Evolutionary conservation across 352 stramenopile species (phyloP).

Genomic region (Elongisporangium prolatum): DNA sequence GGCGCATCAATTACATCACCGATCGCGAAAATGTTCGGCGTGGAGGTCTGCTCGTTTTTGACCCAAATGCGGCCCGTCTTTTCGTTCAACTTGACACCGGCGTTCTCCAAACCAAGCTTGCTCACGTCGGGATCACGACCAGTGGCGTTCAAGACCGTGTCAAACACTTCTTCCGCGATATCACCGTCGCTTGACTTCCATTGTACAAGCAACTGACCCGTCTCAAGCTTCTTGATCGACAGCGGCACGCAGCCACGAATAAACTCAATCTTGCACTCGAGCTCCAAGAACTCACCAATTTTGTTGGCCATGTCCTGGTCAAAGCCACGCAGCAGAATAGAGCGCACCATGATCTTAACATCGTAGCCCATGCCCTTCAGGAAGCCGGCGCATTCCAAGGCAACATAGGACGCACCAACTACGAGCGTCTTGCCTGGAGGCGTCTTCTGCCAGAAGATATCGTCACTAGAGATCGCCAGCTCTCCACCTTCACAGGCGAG

Average conservation of each 20-base stretch:
- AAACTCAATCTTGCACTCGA: slow-evolving; percentile 90
- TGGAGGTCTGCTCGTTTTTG: slow-evolving; percentile 91
- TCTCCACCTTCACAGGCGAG: slow-evolving; percentile 90
- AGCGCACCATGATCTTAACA: slow-evolving; percentile 96
- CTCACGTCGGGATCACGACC: slow-evolving; percentile 91
- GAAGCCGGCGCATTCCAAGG: slow-evolving; percentile 97
- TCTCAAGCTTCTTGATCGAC: slow-evolving; percentile 90
- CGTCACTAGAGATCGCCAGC: slow-evolving; percentile 90
- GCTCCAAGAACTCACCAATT: slow-evolving; percentile 93
- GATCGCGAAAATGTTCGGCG: slow-evolving; percentile 96
- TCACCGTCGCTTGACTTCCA: slow-evolving; percentile 58
- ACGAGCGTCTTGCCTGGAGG: slow-evolving; percentile 95
- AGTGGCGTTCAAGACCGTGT: slow-evolving; percentile 95
- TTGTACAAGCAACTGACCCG: slow-evolving; percentile 76
- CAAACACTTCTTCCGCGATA: slow-evolving; percentile 86
- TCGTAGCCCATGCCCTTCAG: slow-evolving; percentile 94
- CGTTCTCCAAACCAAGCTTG: slow-evolving; percentile 86
- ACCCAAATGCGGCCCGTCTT: slow-evolving; percentile 91
- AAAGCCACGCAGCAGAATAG: slow-evolving; percentile 96
- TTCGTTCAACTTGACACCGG: slow-evolving; percentile 84
- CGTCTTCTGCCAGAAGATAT: slow-evolving; percentile 82
- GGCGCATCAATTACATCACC: slow-evolving; percentile 96
- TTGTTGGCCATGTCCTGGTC: slow-evolving; percentile 95
- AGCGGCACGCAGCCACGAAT: slow-evolving; percentile 86
- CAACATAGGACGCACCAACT: slow-evolving; percentile 97